Conservation (phyloP, 1,284 basidiomycete species). For the Malassezia restricta region DNA sequence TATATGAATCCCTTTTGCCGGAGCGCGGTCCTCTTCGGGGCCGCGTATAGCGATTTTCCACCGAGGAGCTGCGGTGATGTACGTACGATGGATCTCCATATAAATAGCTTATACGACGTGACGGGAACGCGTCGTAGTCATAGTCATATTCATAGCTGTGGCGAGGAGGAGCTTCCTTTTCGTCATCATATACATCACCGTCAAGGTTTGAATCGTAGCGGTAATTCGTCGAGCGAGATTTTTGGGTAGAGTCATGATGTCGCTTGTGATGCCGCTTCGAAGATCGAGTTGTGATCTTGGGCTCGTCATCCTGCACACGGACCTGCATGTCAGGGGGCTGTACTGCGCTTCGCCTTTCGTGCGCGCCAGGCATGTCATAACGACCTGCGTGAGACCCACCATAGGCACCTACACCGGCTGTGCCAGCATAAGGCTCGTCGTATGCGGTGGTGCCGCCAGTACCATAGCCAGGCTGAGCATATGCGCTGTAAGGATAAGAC, state of each 20-base stretch:
- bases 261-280: not conserved
- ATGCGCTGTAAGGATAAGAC: not conserved
- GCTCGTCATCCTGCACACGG: not conserved
- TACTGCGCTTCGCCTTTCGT: not conserved
- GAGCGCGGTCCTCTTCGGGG: not conserved
- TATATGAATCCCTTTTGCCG: not conserved
- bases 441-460: not conserved
- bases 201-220: not conserved
- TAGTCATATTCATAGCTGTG: slow-evolving; percentile 8
- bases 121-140: slow-evolving; percentile 3
- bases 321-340: not conserved
- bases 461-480: not conserved
- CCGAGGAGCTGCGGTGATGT: not conserved
- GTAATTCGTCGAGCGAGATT: not conserved
- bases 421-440: not conserved
- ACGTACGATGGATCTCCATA: not conserved
- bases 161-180: not conserved
- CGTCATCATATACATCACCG: not conserved
- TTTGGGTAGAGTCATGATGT: not conserved
- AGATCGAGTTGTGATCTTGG: not conserved
- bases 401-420: not conserved
- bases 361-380: not conserved
- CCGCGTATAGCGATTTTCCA: not conserved
- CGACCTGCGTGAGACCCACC: not conserved
- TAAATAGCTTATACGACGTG: not conserved